Evolutionary conservation across 1,284 basidiomycete species (phyloP).

Genomic region (Melampsora americana): DNA sequence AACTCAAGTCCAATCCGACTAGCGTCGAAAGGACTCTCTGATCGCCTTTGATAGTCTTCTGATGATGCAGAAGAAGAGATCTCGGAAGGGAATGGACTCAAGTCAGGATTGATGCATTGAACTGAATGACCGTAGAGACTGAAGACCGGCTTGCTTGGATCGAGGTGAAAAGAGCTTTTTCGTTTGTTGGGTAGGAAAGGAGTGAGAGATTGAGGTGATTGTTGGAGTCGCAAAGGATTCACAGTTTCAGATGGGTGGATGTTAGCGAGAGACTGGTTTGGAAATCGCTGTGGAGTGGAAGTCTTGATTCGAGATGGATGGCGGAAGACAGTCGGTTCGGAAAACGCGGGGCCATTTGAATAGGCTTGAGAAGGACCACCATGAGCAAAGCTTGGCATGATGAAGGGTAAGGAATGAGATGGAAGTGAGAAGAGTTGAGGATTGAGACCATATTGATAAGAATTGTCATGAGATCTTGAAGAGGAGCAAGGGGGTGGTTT

Average conservation of each 20-base stretch:
- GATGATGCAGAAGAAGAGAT: not conserved
- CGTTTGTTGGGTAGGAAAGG: not conserved
- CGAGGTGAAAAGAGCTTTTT: not conserved
- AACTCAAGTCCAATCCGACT: not conserved
- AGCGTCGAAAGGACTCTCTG: not conserved
- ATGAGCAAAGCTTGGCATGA: not conserved
- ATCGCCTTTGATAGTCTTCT: not conserved
- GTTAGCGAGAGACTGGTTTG: not conserved
- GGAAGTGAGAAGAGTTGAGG: not conserved
- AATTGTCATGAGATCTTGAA: not conserved
- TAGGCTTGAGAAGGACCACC: not conserved
- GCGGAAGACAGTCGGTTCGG: not conserved
- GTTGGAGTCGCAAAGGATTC: not conserved
- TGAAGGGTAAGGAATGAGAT: not conserved
- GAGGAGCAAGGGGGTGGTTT: too few relatives aligned
- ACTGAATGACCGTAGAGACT: constrained; percentile 6
- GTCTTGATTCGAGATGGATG: not conserved
- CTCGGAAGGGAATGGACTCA: not conserved
- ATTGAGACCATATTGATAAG: constrained; percentile 4
- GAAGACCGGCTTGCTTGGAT: not conserved
- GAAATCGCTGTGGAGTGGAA: not conserved
- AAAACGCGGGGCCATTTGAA: not conserved
- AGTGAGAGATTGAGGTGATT: not conserved
- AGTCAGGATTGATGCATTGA: not conserved
- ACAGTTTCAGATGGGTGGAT: not conserved